Evolutionary conservation across 352 stramenopile species (phyloP), one percentile per base, ranked within the genome.

Genomic region (Phytopythium litorale): DNA sequence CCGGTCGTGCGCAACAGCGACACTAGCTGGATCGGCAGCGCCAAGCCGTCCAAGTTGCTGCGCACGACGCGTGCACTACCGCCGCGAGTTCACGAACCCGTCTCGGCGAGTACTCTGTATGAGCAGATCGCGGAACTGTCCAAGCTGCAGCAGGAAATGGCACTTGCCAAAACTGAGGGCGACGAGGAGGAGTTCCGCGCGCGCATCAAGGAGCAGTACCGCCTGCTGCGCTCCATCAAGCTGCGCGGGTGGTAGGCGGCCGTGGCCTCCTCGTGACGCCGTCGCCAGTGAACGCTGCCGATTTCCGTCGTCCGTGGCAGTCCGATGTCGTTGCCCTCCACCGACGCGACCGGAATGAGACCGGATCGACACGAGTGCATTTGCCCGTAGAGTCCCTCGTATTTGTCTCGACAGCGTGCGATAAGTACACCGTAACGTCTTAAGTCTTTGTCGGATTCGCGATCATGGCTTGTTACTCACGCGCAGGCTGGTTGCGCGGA

Each of bases 121-220:
- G 64, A 85, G 58, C 71, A 83, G 63, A 85, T 87, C 57, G 65
- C 69, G 7, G 67, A 82, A 67, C 53, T 87, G 32, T 85, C 73
- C n/a, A 70, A 79, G 48, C 59, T 87, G 49, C 75, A 87, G 58
- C 78, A 60, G 11, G 66, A 78, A 48, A 85, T 87, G 75, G 65
- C 72, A 7, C 56, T 75, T 28, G 74, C 65, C n/a, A 68, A 84
- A 23, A 64, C 70, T 37, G 62, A 78, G n/a, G 70, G 72, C 7
- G 72, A 84, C 23, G 76, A 79, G 61, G 74, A 81, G 7, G 74
- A 81, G 62, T 78, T 72, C 54, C 77, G 73, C 32, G 60, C 67
- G 40, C 78, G 73, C 16, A 82, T 87, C 37, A 87, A 87, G 53
- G 73, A 85, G 28, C 78, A 87, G 57, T 87, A 87, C 57, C 70